Percentiles rank a stretch among this genome's conserved stretches.
Evolutionary conservation across 129 eudicot species (phyloP).

Genomic region (Flaveria bidentis): DNA sequence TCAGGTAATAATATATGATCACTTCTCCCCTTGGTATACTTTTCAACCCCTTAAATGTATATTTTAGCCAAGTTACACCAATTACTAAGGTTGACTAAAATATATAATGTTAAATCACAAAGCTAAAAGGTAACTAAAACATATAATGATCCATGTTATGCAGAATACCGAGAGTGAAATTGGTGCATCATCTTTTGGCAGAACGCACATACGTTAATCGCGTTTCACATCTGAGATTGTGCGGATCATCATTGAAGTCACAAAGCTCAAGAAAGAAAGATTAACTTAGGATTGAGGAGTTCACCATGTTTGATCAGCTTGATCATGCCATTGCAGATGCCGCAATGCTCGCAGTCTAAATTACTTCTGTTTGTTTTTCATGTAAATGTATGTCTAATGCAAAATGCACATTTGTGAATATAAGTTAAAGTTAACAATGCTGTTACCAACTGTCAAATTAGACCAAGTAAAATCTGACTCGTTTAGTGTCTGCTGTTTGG

Average conservation of each 20-base stretch:
- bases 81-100: not conserved
- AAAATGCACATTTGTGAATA: slow-evolving; percentile 28
- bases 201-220: slow-evolving; percentile 79
- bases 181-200: slow-evolving; percentile 78
- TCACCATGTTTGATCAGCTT: slow-evolving; percentile 29
- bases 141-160: slow-evolving; percentile 20
- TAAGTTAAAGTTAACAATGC: slow-evolving; percentile 23
- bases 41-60: too few relatives aligned
- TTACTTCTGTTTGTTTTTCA: not conserved
- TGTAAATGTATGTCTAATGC: slow-evolving; percentile 27
- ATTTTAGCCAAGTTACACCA: not conserved
- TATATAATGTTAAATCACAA: not conserved
- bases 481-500: slow-evolving; percentile 18
- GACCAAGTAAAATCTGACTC: slow-evolving; percentile 16
- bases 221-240: not conserved
- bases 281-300: slow-evolving; percentile 17
- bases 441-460: slow-evolving; percentile 10
- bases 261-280: slow-evolving; percentile 22
- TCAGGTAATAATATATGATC: slow-evolving; percentile 46
- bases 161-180: slow-evolving; percentile 82
- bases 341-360: not conserved
- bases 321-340: slow-evolving; percentile 25
- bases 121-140: not conserved
- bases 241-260: slow-evolving; percentile 5
- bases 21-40: too few relatives aligned